Base-by-base conservation (phyloP, 768 basidiomycete species). In the Pulveroboletus sp. region DNA sequence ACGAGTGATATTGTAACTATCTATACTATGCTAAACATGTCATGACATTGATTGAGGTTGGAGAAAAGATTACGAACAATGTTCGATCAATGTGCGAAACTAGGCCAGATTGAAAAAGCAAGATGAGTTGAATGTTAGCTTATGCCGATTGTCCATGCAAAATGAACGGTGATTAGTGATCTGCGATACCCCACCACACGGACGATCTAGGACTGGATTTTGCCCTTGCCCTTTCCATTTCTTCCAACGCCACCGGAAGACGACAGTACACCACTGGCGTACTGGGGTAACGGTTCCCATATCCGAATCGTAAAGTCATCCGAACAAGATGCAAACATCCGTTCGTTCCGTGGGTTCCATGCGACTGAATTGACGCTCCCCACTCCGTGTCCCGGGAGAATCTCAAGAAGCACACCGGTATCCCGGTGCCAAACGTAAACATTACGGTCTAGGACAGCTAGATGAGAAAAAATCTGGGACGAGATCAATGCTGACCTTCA, bases 361-460 rank as follows among this genome's bases (percentile, higher is more conserved):
- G 93, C 87, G 14, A 98, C 94, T 13, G 89, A 85, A 66, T 97
- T 99, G 54, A 99, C 94, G 54, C 86, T 89, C 36, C 93, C 93
- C 50, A 73, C 73, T n/a, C 82, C 84, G 60, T 98, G 95, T 0
- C 96, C 96, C 4, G 79, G 67, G 3, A 99, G 78, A n/a, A 84
- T 77, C 66, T 96, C 92, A n/a, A 98, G 75, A 39, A 94, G 76
- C 3, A 77, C 73, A 2, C 86, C 88, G 9, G 86, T 86, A 59
- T 91, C 86, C 40, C 88, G 82, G 66, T 97, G 90, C 94, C 95
- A 99, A 32, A 97, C 81, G 71, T 97, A 96, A 39, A 98, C 86
- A 55, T 88, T 88, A 39, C 86, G 82, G 69, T 99, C 96, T 98
- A 64, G 37, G 27, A 39, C n/a, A 32, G 46, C 51, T 33, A 21